Evolutionary conservation across 768 basidiomycete species (phyloP), one percentile per base, ranked within the genome.

Genomic region (Punctularia strigosozonata): DNA sequence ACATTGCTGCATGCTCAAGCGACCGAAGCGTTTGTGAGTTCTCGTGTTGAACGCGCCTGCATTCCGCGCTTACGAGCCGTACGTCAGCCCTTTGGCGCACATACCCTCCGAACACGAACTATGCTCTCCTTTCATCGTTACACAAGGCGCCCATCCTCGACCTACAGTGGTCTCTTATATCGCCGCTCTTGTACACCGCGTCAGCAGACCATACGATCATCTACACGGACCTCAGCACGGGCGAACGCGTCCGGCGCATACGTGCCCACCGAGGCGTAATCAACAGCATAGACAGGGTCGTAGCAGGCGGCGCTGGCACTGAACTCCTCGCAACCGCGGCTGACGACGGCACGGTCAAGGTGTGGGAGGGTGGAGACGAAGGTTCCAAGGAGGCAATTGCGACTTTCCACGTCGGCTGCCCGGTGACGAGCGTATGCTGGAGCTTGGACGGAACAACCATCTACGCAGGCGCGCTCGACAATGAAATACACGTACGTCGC

Each of bases 91-190:
- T 94, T 35, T 95, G 91, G 91, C 67, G 80, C 47, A 92, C 90
- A 1, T 95, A 92, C 42, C 63, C 88, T 13, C 89, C 91, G 5
- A 91, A 94, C 50, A 84, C 75, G 18, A 97, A 98, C 68, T 97
- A 92, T 49, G 92, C 77, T 18, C 73, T 89, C 2, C 65, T 98
- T 19, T 74, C 80, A 8, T 80, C 71, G 50, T 71, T 85, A 37
- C 80, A 88, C 56, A 97, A 95, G 63, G 83, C 86, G 10, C 83
- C 92, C 40, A 83, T 98, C 32, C 75, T 89, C 37, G 91, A 97
- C 65, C 72, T 94, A 1, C 88, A 89, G 43, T 97, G 86, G 85
- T 86, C 84, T 0, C 69, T 91, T 36, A 71, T 61, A 57, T 77
- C 77, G 1, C 72, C 80, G 7, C 63, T 69, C 23, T 62, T 94